These are phyloP conservation scores for Pezicula rhizophila DNA, from an alignment of 2,329 filamentous ascomycete genomes.

Conservation along the genomic window DNA sequence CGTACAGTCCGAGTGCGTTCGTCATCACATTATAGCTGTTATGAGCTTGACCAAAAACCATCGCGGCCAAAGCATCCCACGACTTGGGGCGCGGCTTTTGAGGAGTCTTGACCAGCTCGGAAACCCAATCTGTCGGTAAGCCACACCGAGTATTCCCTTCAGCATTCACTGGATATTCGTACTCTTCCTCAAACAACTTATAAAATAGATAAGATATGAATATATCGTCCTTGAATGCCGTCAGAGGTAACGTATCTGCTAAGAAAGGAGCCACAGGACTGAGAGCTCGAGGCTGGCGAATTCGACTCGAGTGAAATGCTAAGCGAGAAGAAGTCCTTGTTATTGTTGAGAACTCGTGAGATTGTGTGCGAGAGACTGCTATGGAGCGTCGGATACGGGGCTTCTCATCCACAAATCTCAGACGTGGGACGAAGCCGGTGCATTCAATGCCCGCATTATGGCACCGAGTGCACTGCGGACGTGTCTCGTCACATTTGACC, in stretches of 20 bases:
- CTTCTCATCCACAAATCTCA: conserved; percentile 7
- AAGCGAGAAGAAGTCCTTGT: conserved; percentile 1
- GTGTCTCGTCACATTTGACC: conserved; percentile 8
- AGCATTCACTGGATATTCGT: not conserved
- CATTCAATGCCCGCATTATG: conserved; percentile 6
- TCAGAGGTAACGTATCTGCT: conserved; percentile 3
- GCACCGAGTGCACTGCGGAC: conserved; percentile 4
- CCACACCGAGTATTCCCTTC: not conserved
- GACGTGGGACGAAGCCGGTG: conserved; percentile 4
- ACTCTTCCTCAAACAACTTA: conserved; percentile 2
- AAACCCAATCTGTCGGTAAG: conserved; percentile 1
- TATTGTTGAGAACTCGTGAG: not conserved
- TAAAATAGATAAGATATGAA: conserved; percentile 3
- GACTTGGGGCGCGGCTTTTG: conserved; percentile 3
- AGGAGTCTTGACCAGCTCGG: conserved; percentile 2
- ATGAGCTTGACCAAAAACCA: conserved; percentile 5
- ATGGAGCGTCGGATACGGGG: conserved; percentile 3
- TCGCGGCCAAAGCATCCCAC: conserved; percentile 7
- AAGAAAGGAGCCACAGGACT: conserved; percentile 1
- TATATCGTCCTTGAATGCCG: conserved; percentile 7
- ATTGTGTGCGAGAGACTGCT: not conserved
- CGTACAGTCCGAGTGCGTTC: conserved; percentile 1
- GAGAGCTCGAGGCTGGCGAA: not conserved
- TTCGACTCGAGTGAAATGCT: not conserved
- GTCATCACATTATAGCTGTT: conserved; percentile 1